Evolutionary conservation across 305 asterid species (phyloP), one percentile per base, ranked within the genome.

Genomic region (Vinca major): DNA sequence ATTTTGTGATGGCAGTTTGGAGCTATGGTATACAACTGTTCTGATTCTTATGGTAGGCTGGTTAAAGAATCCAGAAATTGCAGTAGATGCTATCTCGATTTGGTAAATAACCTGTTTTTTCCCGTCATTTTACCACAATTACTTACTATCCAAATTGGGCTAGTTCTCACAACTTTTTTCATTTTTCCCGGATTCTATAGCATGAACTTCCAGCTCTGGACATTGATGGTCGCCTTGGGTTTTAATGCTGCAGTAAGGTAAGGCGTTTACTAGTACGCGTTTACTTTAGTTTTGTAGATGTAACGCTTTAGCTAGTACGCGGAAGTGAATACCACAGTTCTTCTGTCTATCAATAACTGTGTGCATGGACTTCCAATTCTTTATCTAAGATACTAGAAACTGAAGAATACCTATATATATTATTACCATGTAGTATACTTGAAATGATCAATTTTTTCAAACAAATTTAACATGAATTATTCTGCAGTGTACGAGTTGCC

Each of bases 191-290:
- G 48, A 58, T 68, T 63, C 61, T 71, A 53, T 87, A 89, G 96
- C 64, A 84, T 88, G 95, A 85, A 88, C 69, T 60, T 87, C 51
- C 80, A 86, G 74, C 74, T 82, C 43, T 89, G 96, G 96, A 65
- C 78, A 0, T 62, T 87, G 72, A 89, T 87, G 95, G 70, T 87
- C 73, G 75, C 88, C 41, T 74, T 89, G 3, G 96, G 96, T 13
- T 87, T 89, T 86, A 89, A 87, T 74, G 92, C 92, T 45, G 89
- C 95, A 68, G 80, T 88, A 70, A 89, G 95, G 96, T 87, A 26
- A 54, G 78, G 19, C 7, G 62, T 11, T 64, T 53, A 7, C 11
- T 12, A 10, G 33, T 26, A 26, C 33, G 33, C 33, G 33, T 26
- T 26, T 26, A 1, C 33, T 26, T 26, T 26, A 26, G 33, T 26